phyloP scores from a whole-genome alignment of 2,329 filamentous ascomycete species.

The Sporothrix phasma region DNA sequence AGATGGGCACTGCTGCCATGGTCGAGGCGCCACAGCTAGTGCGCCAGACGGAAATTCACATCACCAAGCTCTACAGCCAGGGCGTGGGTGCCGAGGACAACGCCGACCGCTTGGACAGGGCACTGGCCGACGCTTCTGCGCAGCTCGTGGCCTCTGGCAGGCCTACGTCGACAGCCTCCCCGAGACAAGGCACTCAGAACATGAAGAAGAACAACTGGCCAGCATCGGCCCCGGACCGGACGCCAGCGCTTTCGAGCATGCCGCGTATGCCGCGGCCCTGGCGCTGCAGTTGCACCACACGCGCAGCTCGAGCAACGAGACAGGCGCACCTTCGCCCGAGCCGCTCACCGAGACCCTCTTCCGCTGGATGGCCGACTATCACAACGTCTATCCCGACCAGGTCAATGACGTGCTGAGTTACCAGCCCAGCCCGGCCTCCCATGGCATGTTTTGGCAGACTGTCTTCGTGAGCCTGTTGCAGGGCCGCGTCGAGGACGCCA shows the following conservation, averaged over 20 bases:
- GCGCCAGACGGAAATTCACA: constrained; percentile 61
- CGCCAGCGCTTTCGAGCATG: constrained; percentile 59
- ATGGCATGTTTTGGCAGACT: constrained; percentile 75
- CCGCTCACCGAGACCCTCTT: constrained; percentile 70
- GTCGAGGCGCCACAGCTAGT: constrained; percentile 63
- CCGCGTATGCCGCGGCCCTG: constrained; percentile 66
- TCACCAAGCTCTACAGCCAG: constrained; percentile 55
- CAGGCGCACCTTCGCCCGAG: constrained; percentile 21
- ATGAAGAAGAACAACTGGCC: constrained; percentile 43
- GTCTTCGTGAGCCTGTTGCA: constrained; percentile 66
- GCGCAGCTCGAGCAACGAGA: constrained; percentile 31
- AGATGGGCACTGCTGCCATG: constrained; percentile 49
- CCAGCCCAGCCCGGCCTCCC: constrained; percentile 63
- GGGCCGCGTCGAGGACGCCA: constrained; percentile 58
- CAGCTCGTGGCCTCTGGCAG: constrained; percentile 48
- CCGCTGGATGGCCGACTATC: constrained; percentile 69
- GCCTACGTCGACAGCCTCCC: constrained; percentile 38
- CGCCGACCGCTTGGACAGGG: constrained; percentile 44
- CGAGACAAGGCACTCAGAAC: constrained; percentile 26
- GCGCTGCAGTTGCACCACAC: constrained; percentile 71
- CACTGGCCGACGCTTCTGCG: constrained; percentile 43
- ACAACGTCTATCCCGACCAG: constrained; percentile 62
- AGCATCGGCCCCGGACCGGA: constrained; percentile 56
- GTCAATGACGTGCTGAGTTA: constrained; percentile 53
- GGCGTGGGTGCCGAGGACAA: constrained; percentile 48